Evolutionary conservation across 2,329 filamentous ascomycete species (phyloP), one percentile per base, ranked within the genome.

Genomic region (Albophoma yamanashiensis): DNA sequence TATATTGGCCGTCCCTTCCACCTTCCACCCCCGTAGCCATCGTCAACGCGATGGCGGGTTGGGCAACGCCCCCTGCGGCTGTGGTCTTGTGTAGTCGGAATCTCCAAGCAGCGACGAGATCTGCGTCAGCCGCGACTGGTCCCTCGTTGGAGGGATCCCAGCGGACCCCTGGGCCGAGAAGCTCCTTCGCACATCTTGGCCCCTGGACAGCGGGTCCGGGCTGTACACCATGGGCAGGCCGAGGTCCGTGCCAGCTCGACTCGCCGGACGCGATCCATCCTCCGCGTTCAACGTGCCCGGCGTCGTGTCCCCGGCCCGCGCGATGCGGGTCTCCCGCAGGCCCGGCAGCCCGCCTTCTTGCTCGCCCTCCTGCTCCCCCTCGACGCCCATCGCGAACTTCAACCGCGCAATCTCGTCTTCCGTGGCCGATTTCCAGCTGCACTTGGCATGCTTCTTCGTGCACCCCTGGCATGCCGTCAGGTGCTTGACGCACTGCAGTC

Each of bases 381-480:
- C 55, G 22, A 64, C 55, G 2, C 67, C 68, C 62, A 71, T 64
- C 27, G 74, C 70, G 25, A 63, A 61, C 45, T 64, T 69, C n/a
- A 74, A 58, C 12, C 62, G 58, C 34, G 68, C 67, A 36, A 77
- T 68, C 62, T 96, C 92, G 3, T 88, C 87, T 39, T 90, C 85
- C 20, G 84, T 86, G n/a, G 94, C 84, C 53, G 89, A 85, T 65
- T 87, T 89, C 91, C 91, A 96, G 17, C 86, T 87, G 71, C 91
- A 96, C 67, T 92, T 92, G 25, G 90, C 90, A 70, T 96, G 91
- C 71, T 95, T 95, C 71, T 90, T 92, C 0, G 91, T 95, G 72
- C 91, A 96, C 27, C 90, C 91, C 72, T 88, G 85, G 69, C 92
- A 96, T 11, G 91, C 90, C 0, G 91, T 95, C 45, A 94, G 78